Evolutionary conservation across 139 green algal species (phyloP).

Genomic region (Coelastrella sp.): DNA sequence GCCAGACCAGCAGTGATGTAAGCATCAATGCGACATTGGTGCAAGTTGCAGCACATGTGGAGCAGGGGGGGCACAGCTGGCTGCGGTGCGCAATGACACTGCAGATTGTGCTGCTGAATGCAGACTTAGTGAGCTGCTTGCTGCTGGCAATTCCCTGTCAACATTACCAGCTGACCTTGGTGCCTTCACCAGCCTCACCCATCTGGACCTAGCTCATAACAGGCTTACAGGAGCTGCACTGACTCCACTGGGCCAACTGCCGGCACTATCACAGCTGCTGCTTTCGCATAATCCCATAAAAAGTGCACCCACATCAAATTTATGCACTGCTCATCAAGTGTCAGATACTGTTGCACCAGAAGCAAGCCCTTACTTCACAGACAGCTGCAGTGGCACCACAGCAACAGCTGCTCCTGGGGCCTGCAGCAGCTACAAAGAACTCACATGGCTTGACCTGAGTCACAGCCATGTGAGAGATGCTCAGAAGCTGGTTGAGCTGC

Average conservation of each 20-base stretch:
- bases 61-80: too few species aligned
- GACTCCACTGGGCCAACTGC: background rate
- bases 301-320: background rate
- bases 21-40: too few species aligned
- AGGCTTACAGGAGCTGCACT: background rate
- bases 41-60: too few species aligned
- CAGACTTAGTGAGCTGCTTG: slow-evolving; percentile 13
- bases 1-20: too few species aligned
- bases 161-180: slow-evolving; percentile 10
- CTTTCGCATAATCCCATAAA: slow-evolving; percentile 9
- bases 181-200: slow-evolving; percentile 14
- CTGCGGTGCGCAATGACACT: background rate
- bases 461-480: background rate
- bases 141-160: slow-evolving; percentile 17
- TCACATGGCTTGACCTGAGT: slow-evolving; percentile 30
- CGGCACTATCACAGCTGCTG: slow-evolving; percentile 12
- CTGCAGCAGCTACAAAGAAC: background rate
- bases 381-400: background rate
- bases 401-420: background rate
- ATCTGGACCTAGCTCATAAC: slow-evolving; percentile 20
- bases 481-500: slow-evolving; percentile 14
- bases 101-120: background rate
- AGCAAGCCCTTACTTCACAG: background rate
- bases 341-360: slow-evolving; percentile 9
- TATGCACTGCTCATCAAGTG: background rate